A percentile compares a stretch with the other conserved stretches of the same genome.
These are phyloP conservation scores for Colletotrichum australisinense DNA, from an alignment of 2,329 filamentous ascomycete genomes.

Conservation along the genomic window DNA sequence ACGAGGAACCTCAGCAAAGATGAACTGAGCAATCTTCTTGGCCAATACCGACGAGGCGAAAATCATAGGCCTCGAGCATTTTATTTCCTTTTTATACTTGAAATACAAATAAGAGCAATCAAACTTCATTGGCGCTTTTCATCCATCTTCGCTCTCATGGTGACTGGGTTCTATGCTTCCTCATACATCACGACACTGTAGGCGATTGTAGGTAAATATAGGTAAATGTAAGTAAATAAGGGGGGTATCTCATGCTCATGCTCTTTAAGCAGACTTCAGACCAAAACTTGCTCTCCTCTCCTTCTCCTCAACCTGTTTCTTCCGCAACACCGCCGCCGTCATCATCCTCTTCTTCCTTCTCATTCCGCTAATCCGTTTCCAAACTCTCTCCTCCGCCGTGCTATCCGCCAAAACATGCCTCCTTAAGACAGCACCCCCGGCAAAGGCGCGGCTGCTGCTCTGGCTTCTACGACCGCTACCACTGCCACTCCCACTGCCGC, in stretches of 20 bases:
- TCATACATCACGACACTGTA: no score
- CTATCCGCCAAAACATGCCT: background rate
- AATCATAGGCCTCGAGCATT: background rate
- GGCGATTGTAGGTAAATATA: no score
- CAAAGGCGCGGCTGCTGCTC: background rate
- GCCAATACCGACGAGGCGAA: conserved; percentile 2
- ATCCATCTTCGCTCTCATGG: background rate
- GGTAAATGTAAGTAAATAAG: background rate
- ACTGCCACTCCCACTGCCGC: background rate
- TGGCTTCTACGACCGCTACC: background rate
- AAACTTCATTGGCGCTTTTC: background rate
- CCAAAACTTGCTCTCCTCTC: background rate
- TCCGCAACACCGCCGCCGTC: background rate
- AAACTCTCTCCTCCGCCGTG: background rate
- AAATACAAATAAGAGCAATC: background rate
- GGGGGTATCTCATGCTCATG: conserved; percentile 17
- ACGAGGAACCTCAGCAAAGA: background rate
- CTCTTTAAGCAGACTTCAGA: background rate
- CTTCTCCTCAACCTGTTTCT: no score
- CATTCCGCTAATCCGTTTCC: background rate
- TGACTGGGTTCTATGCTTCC: background rate
- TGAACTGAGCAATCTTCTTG: background rate
- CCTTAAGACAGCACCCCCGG: background rate
- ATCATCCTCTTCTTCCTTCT: background rate
- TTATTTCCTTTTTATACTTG: background rate